Evolutionary conservation across 2,329 filamentous ascomycete genomes (phyloP).

Genomic region (Cladosporium sp.): DNA sequence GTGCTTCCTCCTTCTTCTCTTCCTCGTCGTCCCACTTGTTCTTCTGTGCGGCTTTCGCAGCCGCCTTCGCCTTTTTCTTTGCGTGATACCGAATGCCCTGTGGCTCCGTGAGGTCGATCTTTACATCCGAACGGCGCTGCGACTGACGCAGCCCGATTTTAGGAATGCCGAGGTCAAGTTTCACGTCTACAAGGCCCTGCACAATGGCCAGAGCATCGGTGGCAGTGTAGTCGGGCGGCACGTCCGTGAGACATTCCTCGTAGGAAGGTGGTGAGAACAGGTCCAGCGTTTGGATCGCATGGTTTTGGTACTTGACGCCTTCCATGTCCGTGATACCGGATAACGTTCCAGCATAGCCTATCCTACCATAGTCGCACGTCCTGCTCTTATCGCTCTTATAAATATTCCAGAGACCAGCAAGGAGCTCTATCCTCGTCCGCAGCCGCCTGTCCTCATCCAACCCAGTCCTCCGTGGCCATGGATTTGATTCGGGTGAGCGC

Average conservation of each 20-base stretch:
- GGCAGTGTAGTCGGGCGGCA: conserved; percentile 43
- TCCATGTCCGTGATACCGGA: neutral
- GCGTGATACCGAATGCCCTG: conserved; percentile 49
- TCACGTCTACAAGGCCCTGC: conserved; percentile 1
- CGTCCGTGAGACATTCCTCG: conserved; percentile 39
- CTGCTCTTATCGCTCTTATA: conserved; percentile 8
- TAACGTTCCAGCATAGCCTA: neutral
- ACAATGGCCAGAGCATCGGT: conserved; percentile 36
- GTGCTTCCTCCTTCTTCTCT: conserved; percentile 44
- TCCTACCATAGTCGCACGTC: neutral
- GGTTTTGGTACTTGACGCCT: neutral
- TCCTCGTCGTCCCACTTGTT: conserved; percentile 43
- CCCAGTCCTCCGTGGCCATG: conserved; percentile 41
- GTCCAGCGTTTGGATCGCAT: neutral
- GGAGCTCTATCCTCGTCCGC: neutral
- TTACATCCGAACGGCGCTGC: conserved; percentile 22
- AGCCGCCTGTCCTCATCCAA: conserved; percentile 37
- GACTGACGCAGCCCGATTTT: conserved; percentile 12
- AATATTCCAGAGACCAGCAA: conserved; percentile 20
- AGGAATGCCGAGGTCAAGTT: neutral
- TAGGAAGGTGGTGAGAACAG: conserved; percentile 38
- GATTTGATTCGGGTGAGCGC: conserved; percentile 40
- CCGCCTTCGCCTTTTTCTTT: conserved; percentile 44
- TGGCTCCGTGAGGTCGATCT: conserved; percentile 57
- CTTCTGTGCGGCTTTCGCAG: conserved; percentile 33